A percentile compares a stretch with the other conserved stretches of the same genome.
Evolutionary conservation across 805 yeast genomes (phyloP).

Genomic region (Myxozyma udenii): DNA sequence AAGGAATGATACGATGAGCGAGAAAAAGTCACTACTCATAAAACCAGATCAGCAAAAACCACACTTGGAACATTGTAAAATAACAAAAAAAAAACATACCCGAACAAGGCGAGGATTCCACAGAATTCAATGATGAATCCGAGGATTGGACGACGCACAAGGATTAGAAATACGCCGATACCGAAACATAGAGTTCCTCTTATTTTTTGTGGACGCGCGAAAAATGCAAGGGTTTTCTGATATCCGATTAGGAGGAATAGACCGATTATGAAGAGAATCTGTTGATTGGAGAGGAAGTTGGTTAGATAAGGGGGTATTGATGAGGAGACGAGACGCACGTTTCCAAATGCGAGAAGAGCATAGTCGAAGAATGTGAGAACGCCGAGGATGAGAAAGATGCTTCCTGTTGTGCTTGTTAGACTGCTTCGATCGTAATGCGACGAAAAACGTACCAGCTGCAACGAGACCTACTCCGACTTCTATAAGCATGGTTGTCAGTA

Average conservation of each 20-base stretch:
- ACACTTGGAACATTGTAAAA: not conserved
- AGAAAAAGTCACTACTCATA: conserved; percentile 77
- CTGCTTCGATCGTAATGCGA: not conserved
- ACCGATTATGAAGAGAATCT: conserved; percentile 72
- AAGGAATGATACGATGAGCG: conserved; percentile 75
- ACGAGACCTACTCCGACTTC: conserved; percentile 93
- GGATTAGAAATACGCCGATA: conserved; percentile 70
- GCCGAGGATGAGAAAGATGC: conserved; percentile 75
- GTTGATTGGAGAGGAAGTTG: not conserved
- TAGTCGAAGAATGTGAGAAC: conserved; percentile 83
- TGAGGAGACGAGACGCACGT: conserved; percentile 43
- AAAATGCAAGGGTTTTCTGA: conserved; percentile 74
- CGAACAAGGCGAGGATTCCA: conserved; percentile 89
- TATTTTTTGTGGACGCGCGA: conserved; percentile 80
- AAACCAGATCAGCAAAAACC: not conserved
- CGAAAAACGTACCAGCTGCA: conserved; percentile 55
- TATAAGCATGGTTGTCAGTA: too few relatives aligned
- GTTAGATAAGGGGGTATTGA: not conserved
- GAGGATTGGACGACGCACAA: conserved; percentile 69
- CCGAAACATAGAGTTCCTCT: conserved; percentile 81
- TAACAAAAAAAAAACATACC: conserved; percentile 23
- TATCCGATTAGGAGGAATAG: conserved; percentile 83
- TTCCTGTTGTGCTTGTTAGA: conserved; percentile 40
- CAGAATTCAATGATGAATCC: conserved; percentile 83
- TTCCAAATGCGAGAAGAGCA: conserved; percentile 85